Base-by-base conservation (phyloP, 257 asterid genomes). In the Leonotis leonurus region DNA sequence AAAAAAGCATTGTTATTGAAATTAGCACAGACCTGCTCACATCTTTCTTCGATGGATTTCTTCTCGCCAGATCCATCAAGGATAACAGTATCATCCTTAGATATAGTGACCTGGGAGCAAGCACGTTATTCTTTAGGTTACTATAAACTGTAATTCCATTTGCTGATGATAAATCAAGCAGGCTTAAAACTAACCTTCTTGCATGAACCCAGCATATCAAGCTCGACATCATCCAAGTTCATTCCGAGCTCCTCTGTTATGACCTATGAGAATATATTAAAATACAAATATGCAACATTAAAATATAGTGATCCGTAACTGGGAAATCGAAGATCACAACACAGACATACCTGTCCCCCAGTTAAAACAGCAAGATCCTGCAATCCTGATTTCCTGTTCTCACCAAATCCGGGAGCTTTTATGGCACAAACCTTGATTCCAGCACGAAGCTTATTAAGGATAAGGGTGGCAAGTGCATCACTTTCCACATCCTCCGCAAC, bases 391-490 rank as follows among this genome's bases (percentile, higher is more conserved):
- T 86, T 91, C 74, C 98, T 83, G 80, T 86, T 91, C 64, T 91
- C 95, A 60, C 98, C 98, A 52, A 91, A 88, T 5, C 98, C 98
- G 2, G 98, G 96, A 27, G 96, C 96, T 81, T 91, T 91, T 7
- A 91, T 80, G 41, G 98, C 98, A 70, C 96, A 91, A 56, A 91
- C 94, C 94, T 93, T 93, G 41, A 93, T 75, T 64, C 97, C 99
- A 70, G 91, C 97, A 1, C 97, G 88, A 27, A 89, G 95, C 71
- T 93, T 93, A 81, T 93, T 87, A n/a, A 93, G 85, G 70, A 89
- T 79, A 62, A 93, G 91, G 60, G 96, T 89, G 33, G 97, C 97
- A 46, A 93, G 95, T 16, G 95, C 99, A 17, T 93, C 99, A 63
- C 96, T 89, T 50, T 93, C 99, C 53, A 93, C 89, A 73, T 93